phyloP scores from a whole-genome alignment of 148 eudicot species.

The Rhododendron ferrugineum region DNA sequence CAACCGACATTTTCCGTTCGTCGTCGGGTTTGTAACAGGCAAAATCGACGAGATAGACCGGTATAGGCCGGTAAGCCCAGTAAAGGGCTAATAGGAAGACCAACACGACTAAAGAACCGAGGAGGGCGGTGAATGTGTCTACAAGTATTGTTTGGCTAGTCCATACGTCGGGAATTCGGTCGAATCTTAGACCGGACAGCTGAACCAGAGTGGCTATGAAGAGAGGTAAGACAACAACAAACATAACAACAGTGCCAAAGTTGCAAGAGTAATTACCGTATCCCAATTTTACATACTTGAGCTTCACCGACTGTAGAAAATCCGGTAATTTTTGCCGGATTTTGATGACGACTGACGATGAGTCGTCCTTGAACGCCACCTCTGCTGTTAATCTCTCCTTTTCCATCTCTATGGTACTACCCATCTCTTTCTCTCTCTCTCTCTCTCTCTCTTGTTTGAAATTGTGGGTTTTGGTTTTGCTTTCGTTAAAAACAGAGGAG shows the following conservation, averaged over 20 bases:
- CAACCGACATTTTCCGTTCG: constrained; percentile 37
- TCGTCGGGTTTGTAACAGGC: constrained; percentile 64
- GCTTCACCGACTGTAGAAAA: constrained; percentile 63
- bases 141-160: constrained; percentile 19
- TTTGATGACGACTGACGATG: constrained; percentile 56
- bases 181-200: constrained; percentile 33
- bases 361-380: constrained; percentile 64
- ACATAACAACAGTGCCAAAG: constrained; percentile 33
- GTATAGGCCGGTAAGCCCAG: constrained; percentile 44
- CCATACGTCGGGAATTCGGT: constrained; percentile 39
- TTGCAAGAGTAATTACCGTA: constrained; percentile 42
- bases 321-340: constrained; percentile 63
- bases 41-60: constrained; percentile 59
- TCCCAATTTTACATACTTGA: constrained; percentile 71
- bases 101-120: constrained; percentile 18
- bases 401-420: constrained; percentile 49
- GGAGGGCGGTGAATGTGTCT: constrained; percentile 37
- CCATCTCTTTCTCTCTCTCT: constrained; percentile 16
- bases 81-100: constrained; percentile 36
- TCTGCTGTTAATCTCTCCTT: constrained; percentile 75
- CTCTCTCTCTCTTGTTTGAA: background rate
- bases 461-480: background rate
- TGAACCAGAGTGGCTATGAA: constrained; percentile 32
- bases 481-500: background rate
- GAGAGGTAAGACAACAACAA: constrained; percentile 36